Percentiles rank a stretch among this genome's conserved stretches.
phyloP scores from a whole-genome alignment of 2,329 filamentous ascomycete species.

The Metarhizium album region DNA sequence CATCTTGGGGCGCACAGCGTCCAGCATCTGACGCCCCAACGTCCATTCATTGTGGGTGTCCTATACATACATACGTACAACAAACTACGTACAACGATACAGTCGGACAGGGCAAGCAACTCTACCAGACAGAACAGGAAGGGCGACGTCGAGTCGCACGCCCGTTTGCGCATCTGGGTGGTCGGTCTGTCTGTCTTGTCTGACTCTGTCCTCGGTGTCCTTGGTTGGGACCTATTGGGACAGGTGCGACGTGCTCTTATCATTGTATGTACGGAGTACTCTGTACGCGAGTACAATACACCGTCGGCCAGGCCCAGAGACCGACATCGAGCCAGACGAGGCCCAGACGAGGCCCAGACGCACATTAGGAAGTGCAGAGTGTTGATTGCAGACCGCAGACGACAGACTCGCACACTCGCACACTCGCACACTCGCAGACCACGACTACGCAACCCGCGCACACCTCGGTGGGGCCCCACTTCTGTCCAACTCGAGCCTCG shows the following conservation, averaged over 20 bases:
- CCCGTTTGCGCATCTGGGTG: background rate
- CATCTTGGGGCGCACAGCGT: background rate
- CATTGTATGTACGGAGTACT: too few species aligned
- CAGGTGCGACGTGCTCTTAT: background rate
- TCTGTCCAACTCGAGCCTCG: background rate
- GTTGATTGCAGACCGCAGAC: constrained; percentile 1
- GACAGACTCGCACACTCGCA: background rate
- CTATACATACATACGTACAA: too few species aligned
- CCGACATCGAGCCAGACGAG: background rate
- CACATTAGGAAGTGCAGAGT: background rate
- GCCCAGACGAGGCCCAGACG: background rate
- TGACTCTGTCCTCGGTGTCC: background rate
- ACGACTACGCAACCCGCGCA: background rate
- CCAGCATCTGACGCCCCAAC: too few species aligned
- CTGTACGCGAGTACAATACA: too few species aligned
- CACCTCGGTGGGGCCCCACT: constrained; percentile 4
- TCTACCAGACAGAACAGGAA: background rate
- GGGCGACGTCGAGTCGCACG: background rate
- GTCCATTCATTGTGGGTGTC: too few species aligned
- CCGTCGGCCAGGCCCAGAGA: background rate
- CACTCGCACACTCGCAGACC: too few species aligned
- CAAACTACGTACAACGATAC: background rate
- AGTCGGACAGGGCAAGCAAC: background rate
- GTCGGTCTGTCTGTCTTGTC: too few species aligned
- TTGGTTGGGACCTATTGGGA: background rate